Base-by-base conservation (phyloP, 2,329 filamentous ascomycete genomes). In the Neonectria coccinea region DNA sequence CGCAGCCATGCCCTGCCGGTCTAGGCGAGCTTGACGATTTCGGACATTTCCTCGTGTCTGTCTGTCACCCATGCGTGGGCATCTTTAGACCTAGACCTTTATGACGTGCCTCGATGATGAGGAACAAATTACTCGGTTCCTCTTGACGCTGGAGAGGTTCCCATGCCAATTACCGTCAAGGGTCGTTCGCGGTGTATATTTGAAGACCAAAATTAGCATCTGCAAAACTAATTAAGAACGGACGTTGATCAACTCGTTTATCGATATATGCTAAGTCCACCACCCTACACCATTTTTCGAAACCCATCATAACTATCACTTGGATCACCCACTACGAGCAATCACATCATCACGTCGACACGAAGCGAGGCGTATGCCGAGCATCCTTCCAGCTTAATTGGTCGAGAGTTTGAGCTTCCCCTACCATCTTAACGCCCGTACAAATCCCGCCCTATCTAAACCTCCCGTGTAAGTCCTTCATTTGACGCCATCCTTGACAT, bases 401-500 rank as follows among this genome's bases (percentile, higher is more conserved):
- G 27, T 20, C 6, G 20, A 51, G n/a, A 33, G 1, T 8, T 51
- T 33, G 12, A n/a, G 29, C 31, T 12, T 16, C 33, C 5, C 11
- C 14, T 27, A 8, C 33, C 10, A 20, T 41, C 56, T 50, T 18
- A 51, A 45, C n/a, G 18, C 47, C n/a, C 5, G 18, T 42, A 12
- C 52, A 10, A 39, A 16, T 59, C 29, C 29, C 44, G 39, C 29
- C 33, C 5, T 20, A 39, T 39, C 31, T 53, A 51, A 22, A 41
- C 11, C 36, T 42, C 36, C 33, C 7, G 7, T 58, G 59, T 45
- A 71, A 39, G 39, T 39, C 68, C 18, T 50, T 57, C 18, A 67
- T 11, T 71, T 66, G 12, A 73, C 65, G 20, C 65, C 74, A 7
- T 74, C 76, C 50, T 76, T 65, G 10, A 84, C 78, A 50, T 81